These are phyloP conservation scores for Begonia fuchsioides DNA, from an alignment of 306 rosid species.

Conservation along the genomic window DNA sequence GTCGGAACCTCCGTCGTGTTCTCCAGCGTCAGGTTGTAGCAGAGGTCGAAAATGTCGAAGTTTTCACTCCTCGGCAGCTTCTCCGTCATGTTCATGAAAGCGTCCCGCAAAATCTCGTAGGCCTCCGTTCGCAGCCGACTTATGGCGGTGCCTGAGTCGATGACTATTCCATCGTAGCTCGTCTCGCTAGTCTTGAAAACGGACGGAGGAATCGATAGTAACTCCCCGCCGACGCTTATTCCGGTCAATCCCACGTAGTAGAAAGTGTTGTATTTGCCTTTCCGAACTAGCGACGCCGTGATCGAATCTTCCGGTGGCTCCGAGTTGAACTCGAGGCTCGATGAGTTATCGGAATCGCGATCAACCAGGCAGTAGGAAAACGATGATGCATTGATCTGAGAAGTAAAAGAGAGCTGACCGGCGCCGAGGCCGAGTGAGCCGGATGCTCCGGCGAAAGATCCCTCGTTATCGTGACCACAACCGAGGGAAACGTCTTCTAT, in stretches of 20 bases:
- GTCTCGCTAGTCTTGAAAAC: constrained; percentile 27
- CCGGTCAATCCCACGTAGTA: constrained; percentile 54
- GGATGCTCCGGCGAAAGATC: constrained; percentile 61
- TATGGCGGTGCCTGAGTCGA: constrained; percentile 78
- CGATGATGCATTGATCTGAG: constrained; percentile 58
- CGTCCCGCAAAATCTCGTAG: constrained; percentile 60
- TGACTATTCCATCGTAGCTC: constrained; percentile 61
- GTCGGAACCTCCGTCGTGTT: constrained; percentile 52
- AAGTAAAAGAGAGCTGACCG: constrained; percentile 38
- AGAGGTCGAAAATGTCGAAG: constrained; percentile 67
- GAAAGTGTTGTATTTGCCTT: constrained; percentile 27
- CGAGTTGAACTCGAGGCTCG: constrained; percentile 84
- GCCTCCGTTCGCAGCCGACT: constrained; percentile 54
- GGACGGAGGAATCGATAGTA: constrained; percentile 29
- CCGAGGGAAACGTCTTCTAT: constrained; percentile 39
- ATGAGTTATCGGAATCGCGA: constrained; percentile 55
- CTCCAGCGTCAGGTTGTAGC: constrained; percentile 51
- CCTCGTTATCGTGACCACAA: constrained; percentile 82
- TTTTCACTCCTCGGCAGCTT: constrained; percentile 19
- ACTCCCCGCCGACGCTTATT: constrained; percentile 50
- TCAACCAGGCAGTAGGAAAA: constrained; percentile 77
- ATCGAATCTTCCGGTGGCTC: constrained; percentile 47
- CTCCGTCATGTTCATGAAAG: constrained; percentile 32
- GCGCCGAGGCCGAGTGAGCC: constrained; percentile 90
- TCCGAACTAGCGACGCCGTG: constrained; percentile 24